A percentile compares a stretch with the other conserved stretches of the same genome.
Evolutionary conservation across 129 eudicot genomes (phyloP).

Genomic region (Centrapalus pauciflorus): DNA sequence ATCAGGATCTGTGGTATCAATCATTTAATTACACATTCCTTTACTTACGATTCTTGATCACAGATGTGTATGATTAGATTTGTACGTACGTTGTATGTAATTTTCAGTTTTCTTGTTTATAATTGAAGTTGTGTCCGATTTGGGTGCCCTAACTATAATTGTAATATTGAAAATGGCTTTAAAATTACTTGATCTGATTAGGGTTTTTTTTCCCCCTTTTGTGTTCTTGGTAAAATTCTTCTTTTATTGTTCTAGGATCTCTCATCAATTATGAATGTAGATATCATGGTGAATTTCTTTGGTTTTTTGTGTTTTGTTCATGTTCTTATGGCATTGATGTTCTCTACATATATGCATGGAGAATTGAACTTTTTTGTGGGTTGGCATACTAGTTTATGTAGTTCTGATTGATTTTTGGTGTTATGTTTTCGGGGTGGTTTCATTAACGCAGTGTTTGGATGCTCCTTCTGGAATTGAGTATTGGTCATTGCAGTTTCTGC

Average conservation of each 20-base stretch:
- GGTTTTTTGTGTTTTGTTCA: constrained; percentile 4
- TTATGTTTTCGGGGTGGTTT: not conserved
- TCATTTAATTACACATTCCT: not conserved
- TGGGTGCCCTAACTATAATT: constrained; percentile 8
- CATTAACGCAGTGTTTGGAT: too few relatives aligned
- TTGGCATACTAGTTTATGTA: not conserved
- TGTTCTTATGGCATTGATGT: not conserved
- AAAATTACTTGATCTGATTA: constrained; percentile 9
- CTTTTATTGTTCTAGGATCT: not conserved
- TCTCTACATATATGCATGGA: not conserved
- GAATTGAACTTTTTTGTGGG: not conserved
- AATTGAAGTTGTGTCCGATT: not conserved
- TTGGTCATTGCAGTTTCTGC: not conserved
- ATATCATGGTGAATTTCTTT: constrained; percentile 3
- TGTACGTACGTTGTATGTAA: not conserved
- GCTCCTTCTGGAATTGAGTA: too few relatives aligned
- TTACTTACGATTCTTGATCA: not conserved
- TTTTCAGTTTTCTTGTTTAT: not conserved
- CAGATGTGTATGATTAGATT: not conserved
- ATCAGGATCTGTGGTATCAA: constrained; percentile 84
- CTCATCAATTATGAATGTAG: not conserved
- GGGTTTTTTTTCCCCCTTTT: not conserved
- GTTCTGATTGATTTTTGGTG: not conserved
- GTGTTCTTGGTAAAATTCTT: not conserved
- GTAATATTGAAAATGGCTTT: not conserved